phyloP scores from a whole-genome alignment of 2,329 filamentous ascomycete species.

The Colletotrichum sp. region DNA sequence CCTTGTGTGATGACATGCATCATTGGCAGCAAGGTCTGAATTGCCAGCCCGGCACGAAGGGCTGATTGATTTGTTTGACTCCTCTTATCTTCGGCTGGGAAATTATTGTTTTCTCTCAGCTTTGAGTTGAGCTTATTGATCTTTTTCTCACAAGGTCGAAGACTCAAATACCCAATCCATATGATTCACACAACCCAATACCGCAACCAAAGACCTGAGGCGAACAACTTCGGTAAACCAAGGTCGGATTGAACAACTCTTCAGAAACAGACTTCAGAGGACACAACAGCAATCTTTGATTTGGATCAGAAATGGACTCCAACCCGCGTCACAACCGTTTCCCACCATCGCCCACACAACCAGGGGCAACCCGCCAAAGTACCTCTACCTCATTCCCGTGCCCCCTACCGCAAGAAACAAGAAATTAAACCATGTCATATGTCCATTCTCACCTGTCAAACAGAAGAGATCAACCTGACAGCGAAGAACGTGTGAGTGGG shows the following conservation, averaged over 20 bases:
- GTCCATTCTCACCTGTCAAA: not conserved
- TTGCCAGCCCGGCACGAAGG: not conserved
- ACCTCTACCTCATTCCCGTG: not conserved
- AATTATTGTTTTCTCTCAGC: not conserved
- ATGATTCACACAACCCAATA: not conserved
- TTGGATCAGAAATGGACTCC: no score
- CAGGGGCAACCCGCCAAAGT: not conserved
- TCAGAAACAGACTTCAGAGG: not conserved
- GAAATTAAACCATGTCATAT: not conserved
- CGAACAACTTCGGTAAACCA: not conserved
- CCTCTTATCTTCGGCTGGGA: not conserved
- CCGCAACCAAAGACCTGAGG: not conserved
- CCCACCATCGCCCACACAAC: not conserved
- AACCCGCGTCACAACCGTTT: not conserved
- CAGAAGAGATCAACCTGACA: not conserved
- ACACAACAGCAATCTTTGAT: no score
- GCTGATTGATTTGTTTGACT: not conserved
- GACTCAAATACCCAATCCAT: no score
- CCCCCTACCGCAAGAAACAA: not conserved
- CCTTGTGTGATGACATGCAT: not conserved
- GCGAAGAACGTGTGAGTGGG: not conserved
- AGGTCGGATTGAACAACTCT: not conserved
- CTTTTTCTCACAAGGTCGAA: no score
- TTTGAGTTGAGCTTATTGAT: not conserved
- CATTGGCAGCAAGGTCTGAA: not conserved